Conservation (phyloP, 2,329 filamentous ascomycete genomes). For the Aspergillus sp. region DNA sequence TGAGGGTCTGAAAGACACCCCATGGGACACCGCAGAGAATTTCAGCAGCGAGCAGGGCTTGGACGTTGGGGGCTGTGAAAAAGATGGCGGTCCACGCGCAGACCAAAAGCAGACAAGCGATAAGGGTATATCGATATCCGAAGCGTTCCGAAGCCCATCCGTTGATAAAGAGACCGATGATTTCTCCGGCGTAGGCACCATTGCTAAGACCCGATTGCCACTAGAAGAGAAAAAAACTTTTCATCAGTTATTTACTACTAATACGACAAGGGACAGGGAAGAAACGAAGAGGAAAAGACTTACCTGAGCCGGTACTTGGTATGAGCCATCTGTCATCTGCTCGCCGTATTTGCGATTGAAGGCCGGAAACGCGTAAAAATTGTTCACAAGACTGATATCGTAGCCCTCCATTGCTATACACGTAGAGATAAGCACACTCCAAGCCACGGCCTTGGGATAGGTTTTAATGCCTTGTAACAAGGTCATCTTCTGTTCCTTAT, state of each 20-base stretch:
- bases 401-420: constrained; percentile 91
- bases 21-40: constrained; percentile 47
- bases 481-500: constrained; percentile 58
- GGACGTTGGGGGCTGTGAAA: constrained; percentile 45
- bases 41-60: constrained; percentile 44
- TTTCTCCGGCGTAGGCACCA: constrained; percentile 39
- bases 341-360: constrained; percentile 39
- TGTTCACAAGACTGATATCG: constrained; percentile 73
- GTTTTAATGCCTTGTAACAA: constrained; percentile 69
- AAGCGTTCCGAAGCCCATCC: constrained; percentile 47
- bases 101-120: constrained; percentile 41
- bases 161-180: constrained; percentile 47
- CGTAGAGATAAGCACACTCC: constrained; percentile 81
- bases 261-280: neutral
- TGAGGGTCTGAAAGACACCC: constrained; percentile 47
- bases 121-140: constrained; percentile 47
- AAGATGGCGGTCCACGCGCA: constrained; percentile 45
- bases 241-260: constrained; percentile 11
- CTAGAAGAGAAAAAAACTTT: constrained; percentile 13
- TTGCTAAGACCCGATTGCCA: constrained; percentile 43
- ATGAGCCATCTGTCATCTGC: constrained; percentile 24
- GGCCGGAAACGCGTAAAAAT: constrained; percentile 56
- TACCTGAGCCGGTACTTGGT: constrained; percentile 35
- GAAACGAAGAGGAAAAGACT: constrained; percentile 7
- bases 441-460: constrained; percentile 79